Evolutionary conservation across 2,329 filamentous ascomycete species (phyloP).

Genomic region (Acephala macrosclerotiorum): DNA sequence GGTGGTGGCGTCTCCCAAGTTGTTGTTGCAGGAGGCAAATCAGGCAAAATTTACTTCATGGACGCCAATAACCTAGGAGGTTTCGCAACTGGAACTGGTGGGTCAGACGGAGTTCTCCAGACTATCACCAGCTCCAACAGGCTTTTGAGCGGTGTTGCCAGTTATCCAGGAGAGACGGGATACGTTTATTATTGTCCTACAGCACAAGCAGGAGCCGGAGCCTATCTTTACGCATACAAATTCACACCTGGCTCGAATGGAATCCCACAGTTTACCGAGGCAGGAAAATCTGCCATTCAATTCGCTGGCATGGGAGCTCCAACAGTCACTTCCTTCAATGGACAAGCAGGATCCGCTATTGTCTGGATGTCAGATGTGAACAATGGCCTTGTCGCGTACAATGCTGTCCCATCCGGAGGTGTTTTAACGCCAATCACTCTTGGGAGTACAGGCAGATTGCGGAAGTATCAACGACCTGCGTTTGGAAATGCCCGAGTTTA

Average conservation of each 20-base stretch:
- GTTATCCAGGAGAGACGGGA: too few species aligned
- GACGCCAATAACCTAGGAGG: conserved; percentile 22
- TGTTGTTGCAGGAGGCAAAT: conserved; percentile 19
- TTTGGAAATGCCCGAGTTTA: conserved; percentile 12
- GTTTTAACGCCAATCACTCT: not conserved
- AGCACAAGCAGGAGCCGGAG: too few species aligned
- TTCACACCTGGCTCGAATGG: too few species aligned
- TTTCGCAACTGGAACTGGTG: conserved; percentile 13
- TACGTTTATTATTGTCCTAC: too few species aligned
- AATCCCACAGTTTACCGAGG: too few species aligned
- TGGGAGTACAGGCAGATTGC: not conserved
- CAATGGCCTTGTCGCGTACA: too few species aligned
- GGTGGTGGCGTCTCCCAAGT: conserved; percentile 12
- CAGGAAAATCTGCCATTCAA: too few species aligned
- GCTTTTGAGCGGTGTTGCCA: too few species aligned
- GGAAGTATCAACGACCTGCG: conserved; percentile 11
- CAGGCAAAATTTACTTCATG: conserved; percentile 18
- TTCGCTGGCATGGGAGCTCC: not conserved
- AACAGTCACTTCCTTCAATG: conserved; percentile 16
- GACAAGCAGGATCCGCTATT: conserved; percentile 14
- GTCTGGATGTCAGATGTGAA: not conserved
- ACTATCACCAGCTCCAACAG: not conserved
- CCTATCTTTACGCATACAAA: too few species aligned
- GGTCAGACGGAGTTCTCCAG: conserved; percentile 3
- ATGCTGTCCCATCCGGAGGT: too few species aligned